These are phyloP conservation scores for Boletus speciosus DNA, from an alignment of 768 basidiomycete genomes.

Conservation along the genomic window DNA sequence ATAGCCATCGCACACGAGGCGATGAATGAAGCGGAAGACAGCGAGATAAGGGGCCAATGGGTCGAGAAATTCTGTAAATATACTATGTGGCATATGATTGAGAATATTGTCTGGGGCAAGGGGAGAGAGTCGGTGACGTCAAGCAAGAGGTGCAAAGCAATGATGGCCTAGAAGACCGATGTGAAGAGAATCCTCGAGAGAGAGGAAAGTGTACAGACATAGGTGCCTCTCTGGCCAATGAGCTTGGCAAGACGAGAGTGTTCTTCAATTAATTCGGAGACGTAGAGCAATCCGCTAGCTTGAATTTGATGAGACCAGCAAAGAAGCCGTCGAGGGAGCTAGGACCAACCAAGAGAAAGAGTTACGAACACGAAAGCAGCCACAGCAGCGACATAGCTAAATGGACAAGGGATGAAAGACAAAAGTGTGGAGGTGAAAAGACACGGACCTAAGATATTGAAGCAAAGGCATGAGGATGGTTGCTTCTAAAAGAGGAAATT, in stretches of 20 bases:
- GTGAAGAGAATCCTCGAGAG: background rate
- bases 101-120: slow-evolving; percentile 68
- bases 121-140: slow-evolving; percentile 83
- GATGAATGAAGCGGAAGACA: slow-evolving; percentile 81
- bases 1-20: slow-evolving; percentile 84
- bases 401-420: background rate
- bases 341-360: slow-evolving; percentile 75
- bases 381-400: slow-evolving; percentile 70
- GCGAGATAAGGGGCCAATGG: slow-evolving; percentile 90
- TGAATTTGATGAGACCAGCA: slow-evolving; percentile 10
- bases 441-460: slow-evolving; percentile 56
- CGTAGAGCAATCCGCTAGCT: slow-evolving; percentile 93
- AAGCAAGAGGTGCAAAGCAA: slow-evolving; percentile 71
- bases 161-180: slow-evolving; percentile 57
- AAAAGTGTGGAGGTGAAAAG: background rate
- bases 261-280: slow-evolving; percentile 95
- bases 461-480: slow-evolving; percentile 41
- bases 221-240: slow-evolving; percentile 81
- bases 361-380: slow-evolving; percentile 89
- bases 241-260: slow-evolving; percentile 79
- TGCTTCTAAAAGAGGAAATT: background rate
- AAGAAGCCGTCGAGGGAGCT: background rate
- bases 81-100: slow-evolving; percentile 77
- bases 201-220: slow-evolving; percentile 52
- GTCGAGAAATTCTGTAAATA: slow-evolving; percentile 92